These are phyloP conservation scores for Puccinia hordei DNA, from an alignment of 1,284 basidiomycete species.

Conservation along the genomic window DNA sequence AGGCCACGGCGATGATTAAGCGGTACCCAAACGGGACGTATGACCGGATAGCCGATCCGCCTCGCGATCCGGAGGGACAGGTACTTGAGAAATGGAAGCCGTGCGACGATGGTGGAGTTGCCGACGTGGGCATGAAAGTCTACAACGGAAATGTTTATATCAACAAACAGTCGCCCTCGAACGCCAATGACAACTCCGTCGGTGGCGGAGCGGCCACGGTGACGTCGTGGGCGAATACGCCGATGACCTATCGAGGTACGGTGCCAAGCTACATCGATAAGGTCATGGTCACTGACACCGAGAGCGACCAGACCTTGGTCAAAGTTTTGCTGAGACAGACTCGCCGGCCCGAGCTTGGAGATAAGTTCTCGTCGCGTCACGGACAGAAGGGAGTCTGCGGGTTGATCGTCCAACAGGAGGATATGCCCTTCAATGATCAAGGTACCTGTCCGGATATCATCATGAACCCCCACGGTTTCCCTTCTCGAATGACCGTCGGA, in stretches of 20 bases:
- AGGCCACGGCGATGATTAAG: conserved; percentile 88
- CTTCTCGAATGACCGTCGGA: conserved; percentile 98
- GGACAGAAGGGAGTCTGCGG: conserved; percentile 99
- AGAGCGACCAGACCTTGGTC: conserved; percentile 92
- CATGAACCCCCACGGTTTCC: conserved; percentile 99
- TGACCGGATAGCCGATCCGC: conserved; percentile 91
- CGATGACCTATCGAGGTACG: conserved; percentile 81
- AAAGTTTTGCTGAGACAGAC: conserved; percentile 99
- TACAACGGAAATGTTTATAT: conserved; percentile 92
- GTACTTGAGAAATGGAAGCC: conserved; percentile 80
- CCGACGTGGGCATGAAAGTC: conserved; percentile 90
- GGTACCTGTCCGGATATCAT: conserved; percentile 93
- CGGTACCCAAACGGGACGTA: conserved; percentile 96
- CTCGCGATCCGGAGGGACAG: conserved; percentile 74
- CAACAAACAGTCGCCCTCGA: conserved; percentile 93
- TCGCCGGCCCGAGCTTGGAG: conserved; percentile 89
- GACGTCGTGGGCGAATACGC: conserved; percentile 79
- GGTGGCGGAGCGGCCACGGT: conserved; percentile 61
- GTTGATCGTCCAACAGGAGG: conserved; percentile 95
- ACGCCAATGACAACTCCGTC: conserved; percentile 69
- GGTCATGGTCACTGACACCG: conserved; percentile 91
- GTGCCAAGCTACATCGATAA: conserved; percentile 95
- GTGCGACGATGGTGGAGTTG: conserved; percentile 86
- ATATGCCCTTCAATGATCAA: conserved; percentile 98
- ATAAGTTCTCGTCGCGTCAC: conserved; percentile 97